Evolutionary conservation across 495 filamentous ascomycete genomes (phyloP), one percentile per base, ranked within the genome.

Genomic region (Aspergillus ellipticus): DNA sequence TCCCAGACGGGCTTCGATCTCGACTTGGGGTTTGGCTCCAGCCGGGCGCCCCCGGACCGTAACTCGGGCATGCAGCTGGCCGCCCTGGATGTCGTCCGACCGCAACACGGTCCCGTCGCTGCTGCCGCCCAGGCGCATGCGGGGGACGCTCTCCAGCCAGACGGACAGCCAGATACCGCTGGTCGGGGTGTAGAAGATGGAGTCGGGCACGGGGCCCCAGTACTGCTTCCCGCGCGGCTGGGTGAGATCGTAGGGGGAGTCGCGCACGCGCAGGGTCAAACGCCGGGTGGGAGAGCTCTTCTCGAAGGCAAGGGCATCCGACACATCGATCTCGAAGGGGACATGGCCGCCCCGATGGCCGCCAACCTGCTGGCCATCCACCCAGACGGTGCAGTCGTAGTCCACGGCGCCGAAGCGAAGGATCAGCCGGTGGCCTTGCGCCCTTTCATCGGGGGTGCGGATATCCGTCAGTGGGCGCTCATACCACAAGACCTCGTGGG

Each of bases 401-500:
- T 74, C 72, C 0, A 74, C 70, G 0, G 68, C 72, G 3, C 68
- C 68, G 59, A 74, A 74, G 22, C 70, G 68, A 10, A 74, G 39
- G 4, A 73, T 28, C 3, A 73, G 54, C 29, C 60, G 54, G 43
- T 69, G 59, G 0, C 53, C 53, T 0, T 31, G 17, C 8, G 47
- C 45, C 3, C 51, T 52, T 33, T 73, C 66, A 3, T 35, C 54
- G 1, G 51, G 19, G 13, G 57, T 67, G 26, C 80, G 79, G 33
- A 81, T 65, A 51, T 84, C 80, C 0, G 49, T 58, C 39, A 85
- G 70, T 0, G 11, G 56, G 2, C 79, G 71, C 59, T 84, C 80
- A 54, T 85, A 85, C 82, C 82, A 85, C 20, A 84, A 54, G 1
- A 84, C 74, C 62, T 85, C 82, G 64, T 85, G 82, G 8, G 74